Percentiles rank a stretch among this genome's conserved stretches.
Conservation (phyloP, 139 green algal species). For the Ettlia oleoabundans region DNA sequence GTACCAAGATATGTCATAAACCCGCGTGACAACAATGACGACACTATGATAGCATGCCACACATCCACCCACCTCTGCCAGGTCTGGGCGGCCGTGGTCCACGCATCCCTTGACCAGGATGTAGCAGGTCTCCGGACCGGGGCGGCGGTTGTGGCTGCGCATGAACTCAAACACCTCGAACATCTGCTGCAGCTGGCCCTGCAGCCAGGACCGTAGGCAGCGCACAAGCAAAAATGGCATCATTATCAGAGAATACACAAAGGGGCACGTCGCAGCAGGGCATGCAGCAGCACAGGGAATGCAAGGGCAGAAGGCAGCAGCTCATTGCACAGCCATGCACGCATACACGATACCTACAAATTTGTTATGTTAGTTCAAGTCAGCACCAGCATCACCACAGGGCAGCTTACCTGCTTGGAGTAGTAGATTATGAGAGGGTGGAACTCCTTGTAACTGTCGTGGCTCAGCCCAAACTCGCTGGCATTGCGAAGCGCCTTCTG, state of each 20-base stretch:
- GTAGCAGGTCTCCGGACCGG: conserved; percentile 53
- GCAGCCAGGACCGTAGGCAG: not conserved
- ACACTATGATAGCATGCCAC: not conserved
- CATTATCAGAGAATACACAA: too few relatives aligned
- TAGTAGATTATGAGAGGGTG: conserved; percentile 54
- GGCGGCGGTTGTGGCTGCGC: conserved; percentile 28
- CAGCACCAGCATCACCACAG: not conserved
- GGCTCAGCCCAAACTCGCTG: conserved; percentile 48
- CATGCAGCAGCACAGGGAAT: too few relatives aligned
- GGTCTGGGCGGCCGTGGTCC: conserved; percentile 44
- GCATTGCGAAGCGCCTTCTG: conserved; percentile 26
- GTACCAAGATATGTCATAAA: too few relatives aligned
- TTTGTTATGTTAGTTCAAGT: too few relatives aligned
- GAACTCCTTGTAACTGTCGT: conserved; percentile 44
- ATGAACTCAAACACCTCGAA: conserved; percentile 55
- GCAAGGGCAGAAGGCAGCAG: too few relatives aligned
- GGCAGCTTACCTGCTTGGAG: conserved; percentile 46
- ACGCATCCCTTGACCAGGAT: conserved; percentile 58
- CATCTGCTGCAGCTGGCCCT: conserved; percentile 43
- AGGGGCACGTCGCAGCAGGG: too few relatives aligned
- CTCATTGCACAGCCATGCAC: too few relatives aligned
- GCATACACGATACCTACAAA: too few relatives aligned
- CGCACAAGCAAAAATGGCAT: not conserved
- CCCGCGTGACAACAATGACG: not conserved
- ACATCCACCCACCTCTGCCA: conserved; percentile 15